Conservation (phyloP, 1,284 basidiomycete genomes). For the Tylopilus sp. region DNA sequence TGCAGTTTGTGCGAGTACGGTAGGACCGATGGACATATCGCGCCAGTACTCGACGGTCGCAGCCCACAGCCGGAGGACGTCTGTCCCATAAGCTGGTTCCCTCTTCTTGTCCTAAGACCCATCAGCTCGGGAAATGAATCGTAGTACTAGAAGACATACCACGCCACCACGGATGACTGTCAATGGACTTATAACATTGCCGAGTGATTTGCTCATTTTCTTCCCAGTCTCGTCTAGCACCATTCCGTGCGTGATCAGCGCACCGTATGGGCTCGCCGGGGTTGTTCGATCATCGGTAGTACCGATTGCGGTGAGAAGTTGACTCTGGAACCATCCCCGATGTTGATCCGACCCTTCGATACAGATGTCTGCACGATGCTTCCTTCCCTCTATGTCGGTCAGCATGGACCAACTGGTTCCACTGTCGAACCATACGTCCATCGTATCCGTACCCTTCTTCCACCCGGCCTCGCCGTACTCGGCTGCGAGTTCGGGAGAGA, state of each 20-base stretch:
- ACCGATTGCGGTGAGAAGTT: slow-evolving; percentile 82
- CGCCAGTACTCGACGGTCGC: slow-evolving; percentile 89
- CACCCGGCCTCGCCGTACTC: slow-evolving; percentile 50
- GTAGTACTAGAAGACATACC: slow-evolving; percentile 45
- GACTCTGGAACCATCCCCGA: slow-evolving; percentile 99
- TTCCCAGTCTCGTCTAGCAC: slow-evolving; percentile 88
- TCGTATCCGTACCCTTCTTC: slow-evolving; percentile 86
- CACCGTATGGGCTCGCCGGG: slow-evolving; percentile 70
- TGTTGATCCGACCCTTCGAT: slow-evolving; percentile 98
- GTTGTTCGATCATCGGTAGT: slow-evolving; percentile 36
- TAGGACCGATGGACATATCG: slow-evolving; percentile 85
- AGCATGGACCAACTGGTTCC: slow-evolving; percentile 94
- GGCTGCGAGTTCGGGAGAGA: slow-evolving; percentile 58
- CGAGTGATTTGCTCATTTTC: slow-evolving; percentile 99
- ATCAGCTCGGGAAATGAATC: slow-evolving; percentile 3
- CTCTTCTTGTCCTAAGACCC: slow-evolving; percentile 59
- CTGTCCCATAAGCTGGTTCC: slow-evolving; percentile 81
- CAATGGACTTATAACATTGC: slow-evolving; percentile 89
- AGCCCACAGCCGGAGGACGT: slow-evolving; percentile 89
- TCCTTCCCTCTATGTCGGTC: slow-evolving; percentile 32
- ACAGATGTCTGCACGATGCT: slow-evolving; percentile 78
- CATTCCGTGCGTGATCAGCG: slow-evolving; percentile 95
- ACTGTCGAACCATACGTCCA: slow-evolving; percentile 99
- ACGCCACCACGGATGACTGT: slow-evolving; percentile 77
- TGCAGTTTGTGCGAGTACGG: slow-evolving; percentile 73